Conservation (phyloP, 1,284 basidiomycete genomes). For the Rhodotorula sp. region DNA sequence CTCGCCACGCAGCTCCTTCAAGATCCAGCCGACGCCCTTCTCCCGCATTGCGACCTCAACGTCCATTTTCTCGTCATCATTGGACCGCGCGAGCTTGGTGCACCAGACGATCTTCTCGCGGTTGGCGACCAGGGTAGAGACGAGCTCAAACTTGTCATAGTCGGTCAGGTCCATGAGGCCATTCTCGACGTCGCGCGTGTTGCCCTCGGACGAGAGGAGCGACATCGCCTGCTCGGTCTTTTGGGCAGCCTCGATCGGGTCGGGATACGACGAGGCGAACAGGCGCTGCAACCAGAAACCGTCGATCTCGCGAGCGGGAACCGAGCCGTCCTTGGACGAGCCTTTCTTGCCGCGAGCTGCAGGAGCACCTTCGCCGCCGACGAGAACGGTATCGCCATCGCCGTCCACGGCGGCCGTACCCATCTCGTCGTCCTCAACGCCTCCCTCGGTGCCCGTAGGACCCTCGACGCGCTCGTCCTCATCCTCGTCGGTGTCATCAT, state of each 20-base stretch:
- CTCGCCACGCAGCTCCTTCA: conserved; percentile 76
- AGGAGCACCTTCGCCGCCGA: conserved; percentile 61
- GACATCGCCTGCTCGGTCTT: conserved; percentile 83
- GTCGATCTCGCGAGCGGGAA: conserved; percentile 88
- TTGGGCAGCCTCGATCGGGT: conserved; percentile 89
- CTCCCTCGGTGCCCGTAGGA: conserved; percentile 44
- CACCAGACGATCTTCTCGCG: conserved; percentile 97
- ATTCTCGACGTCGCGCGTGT: conserved; percentile 92
- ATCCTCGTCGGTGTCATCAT: conserved; percentile 57
- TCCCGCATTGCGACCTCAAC: conserved; percentile 98
- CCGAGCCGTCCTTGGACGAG: conserved; percentile 57
- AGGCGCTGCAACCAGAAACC: conserved; percentile 98
- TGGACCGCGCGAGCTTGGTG: conserved; percentile 87
- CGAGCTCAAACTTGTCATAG: conserved; percentile 84
- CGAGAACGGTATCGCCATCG: conserved; percentile 55
- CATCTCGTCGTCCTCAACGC: conserved; percentile 42
- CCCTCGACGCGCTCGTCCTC: conserved; percentile 51
- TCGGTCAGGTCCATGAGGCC: conserved; percentile 96
- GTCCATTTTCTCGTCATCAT: conserved; percentile 86
- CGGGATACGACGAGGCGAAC: conserved; percentile 83
- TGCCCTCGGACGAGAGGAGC: conserved; percentile 80
- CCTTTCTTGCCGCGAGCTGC: conserved; percentile 50
- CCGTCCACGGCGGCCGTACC: conserved; percentile 60
- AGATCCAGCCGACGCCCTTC: conserved; percentile 92
- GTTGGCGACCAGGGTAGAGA: conserved; percentile 89